Percentiles rank a stretch among this genome's conserved stretches.
Evolutionary conservation across 495 filamentous ascomycete genomes (phyloP).

Genomic region (Xylaria nigripes): DNA sequence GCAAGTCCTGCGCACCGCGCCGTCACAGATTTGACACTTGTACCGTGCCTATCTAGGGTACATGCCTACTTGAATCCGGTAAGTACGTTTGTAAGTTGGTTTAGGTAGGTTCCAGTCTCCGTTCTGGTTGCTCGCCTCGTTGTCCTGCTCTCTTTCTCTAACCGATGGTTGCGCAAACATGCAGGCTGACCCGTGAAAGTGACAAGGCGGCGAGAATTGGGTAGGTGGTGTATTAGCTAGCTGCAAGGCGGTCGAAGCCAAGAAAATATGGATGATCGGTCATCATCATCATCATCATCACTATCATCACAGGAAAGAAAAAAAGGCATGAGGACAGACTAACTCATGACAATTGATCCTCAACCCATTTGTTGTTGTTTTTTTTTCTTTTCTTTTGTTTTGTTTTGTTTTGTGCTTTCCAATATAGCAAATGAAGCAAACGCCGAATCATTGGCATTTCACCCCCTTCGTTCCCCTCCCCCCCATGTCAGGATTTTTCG

Average conservation of each 20-base stretch:
- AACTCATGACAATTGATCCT: too few relatives aligned
- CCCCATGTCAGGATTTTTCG: not conserved
- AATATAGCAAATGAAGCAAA: not conserved
- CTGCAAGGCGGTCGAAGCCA: not conserved
- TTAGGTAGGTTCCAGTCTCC: too few relatives aligned
- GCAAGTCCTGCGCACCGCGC: not conserved
- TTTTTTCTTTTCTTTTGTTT: too few relatives aligned
- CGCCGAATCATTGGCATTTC: not conserved
- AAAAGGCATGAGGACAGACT: too few relatives aligned
- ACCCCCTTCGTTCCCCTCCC: too few relatives aligned
- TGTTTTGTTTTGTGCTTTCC: not conserved
- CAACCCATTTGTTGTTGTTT: too few relatives aligned
- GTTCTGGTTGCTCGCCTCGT: not conserved
- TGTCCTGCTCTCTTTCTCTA: not conserved
- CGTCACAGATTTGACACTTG: not conserved
- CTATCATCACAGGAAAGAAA: too few relatives aligned
- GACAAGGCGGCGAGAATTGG: not conserved
- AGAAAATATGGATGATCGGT: too few relatives aligned
- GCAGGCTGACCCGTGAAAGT: not conserved
- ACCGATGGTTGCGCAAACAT: not conserved
- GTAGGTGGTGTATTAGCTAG: not conserved
- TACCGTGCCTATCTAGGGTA: not conserved
- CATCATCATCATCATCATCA: too few relatives aligned
- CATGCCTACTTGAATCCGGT: not conserved
- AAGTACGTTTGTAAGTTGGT: too few relatives aligned